Evolutionary conservation across 1,284 basidiomycete species (phyloP).

Genomic region (Bjerkandera adusta): DNA sequence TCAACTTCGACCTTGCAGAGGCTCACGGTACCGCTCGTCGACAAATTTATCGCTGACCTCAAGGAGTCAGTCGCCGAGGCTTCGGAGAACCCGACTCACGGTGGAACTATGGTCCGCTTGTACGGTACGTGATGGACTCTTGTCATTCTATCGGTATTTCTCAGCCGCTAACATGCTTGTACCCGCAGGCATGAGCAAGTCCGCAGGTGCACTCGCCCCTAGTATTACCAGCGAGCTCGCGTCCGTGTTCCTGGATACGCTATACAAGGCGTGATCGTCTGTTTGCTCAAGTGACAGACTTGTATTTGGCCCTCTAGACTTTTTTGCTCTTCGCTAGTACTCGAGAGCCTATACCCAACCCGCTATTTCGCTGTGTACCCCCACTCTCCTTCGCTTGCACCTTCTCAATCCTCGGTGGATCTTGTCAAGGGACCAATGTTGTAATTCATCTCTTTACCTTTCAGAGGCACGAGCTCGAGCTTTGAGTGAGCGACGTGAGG

Average conservation of each 20-base stretch:
- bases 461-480: no score
- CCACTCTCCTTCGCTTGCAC: no score
- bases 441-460: no score
- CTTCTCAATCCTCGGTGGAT: no score
- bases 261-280: slow-evolving; percentile 76
- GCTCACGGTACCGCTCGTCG: slow-evolving; percentile 75
- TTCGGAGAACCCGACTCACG: slow-evolving; percentile 50
- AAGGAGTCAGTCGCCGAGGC: slow-evolving; percentile 73
- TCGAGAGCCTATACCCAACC: no score
- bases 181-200: slow-evolving; percentile 76
- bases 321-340: no score
- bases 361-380: no score
- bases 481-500: no score
- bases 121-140: slow-evolving; percentile 65
- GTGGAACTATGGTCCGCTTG: slow-evolving; percentile 83
- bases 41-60: slow-evolving; percentile 80
- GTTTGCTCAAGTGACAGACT: no score
- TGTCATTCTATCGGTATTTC: neutral
- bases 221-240: slow-evolving; percentile 87
- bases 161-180: slow-evolving; percentile 7
- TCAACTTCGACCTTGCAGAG: slow-evolving; percentile 45
- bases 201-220: slow-evolving; percentile 79
- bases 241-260: slow-evolving; percentile 75
- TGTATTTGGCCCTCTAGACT: no score
- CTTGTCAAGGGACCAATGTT: no score